Conservation (phyloP, 352 stramenopile species). For the Phytophthora brassicae region DNA sequence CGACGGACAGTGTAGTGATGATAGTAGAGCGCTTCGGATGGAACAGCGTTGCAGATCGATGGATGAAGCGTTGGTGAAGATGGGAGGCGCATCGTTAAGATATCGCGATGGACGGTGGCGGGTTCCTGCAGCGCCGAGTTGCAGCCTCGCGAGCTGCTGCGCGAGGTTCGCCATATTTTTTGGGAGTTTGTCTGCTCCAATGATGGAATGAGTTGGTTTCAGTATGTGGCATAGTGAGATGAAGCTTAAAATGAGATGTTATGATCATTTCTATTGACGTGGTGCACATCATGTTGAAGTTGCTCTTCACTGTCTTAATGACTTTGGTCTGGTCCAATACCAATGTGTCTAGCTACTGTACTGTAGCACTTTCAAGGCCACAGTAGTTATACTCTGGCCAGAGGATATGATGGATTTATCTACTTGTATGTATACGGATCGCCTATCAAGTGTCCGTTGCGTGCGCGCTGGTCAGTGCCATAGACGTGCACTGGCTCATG, state of each 20-base stretch:
- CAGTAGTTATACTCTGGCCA: conserved; percentile 8
- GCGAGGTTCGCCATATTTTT: conserved; percentile 32
- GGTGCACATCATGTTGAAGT: conserved; percentile 26
- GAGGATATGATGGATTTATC: conserved; percentile 3
- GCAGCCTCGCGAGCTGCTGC: conserved; percentile 39
- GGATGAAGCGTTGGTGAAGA: conserved; percentile 17
- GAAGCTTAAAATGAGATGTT: background rate
- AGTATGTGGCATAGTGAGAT: background rate
- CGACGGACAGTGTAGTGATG: conserved; percentile 36
- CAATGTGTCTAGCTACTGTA: too few species aligned
- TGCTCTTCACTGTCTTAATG: too few species aligned
- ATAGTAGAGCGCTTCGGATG: conserved; percentile 31
- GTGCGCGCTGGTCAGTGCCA: background rate
- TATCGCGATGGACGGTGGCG: conserved; percentile 24
- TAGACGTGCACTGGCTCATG: conserved; percentile 8
- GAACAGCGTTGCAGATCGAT: conserved; percentile 17
- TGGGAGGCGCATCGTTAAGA: conserved; percentile 6
- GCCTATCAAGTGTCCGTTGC: too few species aligned
- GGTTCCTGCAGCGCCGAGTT: conserved; percentile 32
- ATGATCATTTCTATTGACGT: conserved; percentile 3
- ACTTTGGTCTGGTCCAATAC: too few species aligned
- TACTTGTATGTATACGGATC: too few species aligned
- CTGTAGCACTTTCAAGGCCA: background rate
- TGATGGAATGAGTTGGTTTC: conserved; percentile 9
- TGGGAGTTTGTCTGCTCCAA: background rate